phyloP scores from a whole-genome alignment of 495 filamentous ascomycete species.

The Aspergillus wentii region DNA sequence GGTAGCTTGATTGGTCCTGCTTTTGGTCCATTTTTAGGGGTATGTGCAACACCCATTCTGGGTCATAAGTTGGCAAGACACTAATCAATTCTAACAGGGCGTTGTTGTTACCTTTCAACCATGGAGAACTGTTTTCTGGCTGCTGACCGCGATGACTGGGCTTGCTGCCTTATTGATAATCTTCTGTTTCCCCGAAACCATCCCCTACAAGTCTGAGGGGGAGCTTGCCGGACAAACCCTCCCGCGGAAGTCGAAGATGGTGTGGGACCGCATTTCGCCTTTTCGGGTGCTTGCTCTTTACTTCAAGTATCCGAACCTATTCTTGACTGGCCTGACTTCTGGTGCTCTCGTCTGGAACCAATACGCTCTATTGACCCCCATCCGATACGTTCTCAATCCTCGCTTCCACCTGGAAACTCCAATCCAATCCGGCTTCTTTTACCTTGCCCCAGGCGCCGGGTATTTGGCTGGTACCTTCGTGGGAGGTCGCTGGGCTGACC shows the following conservation, averaged over 20 bases:
- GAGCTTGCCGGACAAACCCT: slow-evolving; percentile 48
- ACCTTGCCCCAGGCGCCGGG: slow-evolving; percentile 66
- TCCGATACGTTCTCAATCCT: slow-evolving; percentile 70
- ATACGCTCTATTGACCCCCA: slow-evolving; percentile 68
- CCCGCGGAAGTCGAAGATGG: slow-evolving; percentile 40
- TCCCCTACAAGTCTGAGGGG: slow-evolving; percentile 51
- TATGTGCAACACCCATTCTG: slow-evolving; percentile 10
- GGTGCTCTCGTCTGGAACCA: slow-evolving; percentile 67
- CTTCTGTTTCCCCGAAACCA: slow-evolving; percentile 66
- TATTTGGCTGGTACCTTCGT: slow-evolving; percentile 66
- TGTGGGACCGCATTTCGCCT: slow-evolving; percentile 60
- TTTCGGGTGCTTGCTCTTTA: slow-evolving; percentile 50
- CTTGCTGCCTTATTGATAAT: slow-evolving; percentile 53
- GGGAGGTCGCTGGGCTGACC: slow-evolving; percentile 68
- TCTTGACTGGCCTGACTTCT: slow-evolving; percentile 55
- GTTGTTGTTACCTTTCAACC: slow-evolving; percentile 66
- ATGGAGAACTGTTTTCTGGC: slow-evolving; percentile 71
- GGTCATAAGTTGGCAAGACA: neutral
- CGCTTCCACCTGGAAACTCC: slow-evolving; percentile 64
- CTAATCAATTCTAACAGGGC: slow-evolving; percentile 27
- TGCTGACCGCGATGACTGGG: slow-evolving; percentile 60
- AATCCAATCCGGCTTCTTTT: slow-evolving; percentile 65
- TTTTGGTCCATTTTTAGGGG: slow-evolving; percentile 60
- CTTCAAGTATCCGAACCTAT: slow-evolving; percentile 63
- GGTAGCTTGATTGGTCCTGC: slow-evolving; percentile 69